Conservation (phyloP, 2,329 filamentous ascomycete species). For the Colletotrichum sp. region DNA sequence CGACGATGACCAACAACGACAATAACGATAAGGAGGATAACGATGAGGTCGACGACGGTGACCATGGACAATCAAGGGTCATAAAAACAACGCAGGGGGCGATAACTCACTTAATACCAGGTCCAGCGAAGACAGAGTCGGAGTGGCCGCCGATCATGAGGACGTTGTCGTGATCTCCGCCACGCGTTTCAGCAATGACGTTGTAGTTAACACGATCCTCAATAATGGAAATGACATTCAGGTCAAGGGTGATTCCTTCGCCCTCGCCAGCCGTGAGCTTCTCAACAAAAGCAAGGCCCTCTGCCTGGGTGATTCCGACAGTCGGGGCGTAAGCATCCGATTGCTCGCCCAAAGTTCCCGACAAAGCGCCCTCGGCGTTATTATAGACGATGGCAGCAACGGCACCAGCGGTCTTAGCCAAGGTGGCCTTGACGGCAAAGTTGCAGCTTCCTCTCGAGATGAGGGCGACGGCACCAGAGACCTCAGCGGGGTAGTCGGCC, state of each 20-base stretch:
- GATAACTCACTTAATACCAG: constrained; percentile 59
- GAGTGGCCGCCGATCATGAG: constrained; percentile 53
- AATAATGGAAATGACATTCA: constrained; percentile 52
- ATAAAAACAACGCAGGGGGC: too few species aligned
- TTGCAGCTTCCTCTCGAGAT: constrained; percentile 64
- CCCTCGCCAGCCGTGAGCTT: constrained; percentile 34
- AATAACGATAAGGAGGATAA: too few species aligned
- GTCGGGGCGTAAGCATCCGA: constrained; percentile 53
- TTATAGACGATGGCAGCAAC: constrained; percentile 66
- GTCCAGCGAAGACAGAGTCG: constrained; percentile 53
- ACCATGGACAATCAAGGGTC: too few species aligned
- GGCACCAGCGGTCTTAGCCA: constrained; percentile 63
- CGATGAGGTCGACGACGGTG: too few species aligned
- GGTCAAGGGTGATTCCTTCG: constrained; percentile 33
- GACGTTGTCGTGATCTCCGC: constrained; percentile 53
- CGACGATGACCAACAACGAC: too few species aligned
- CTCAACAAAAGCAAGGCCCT: constrained; percentile 40
- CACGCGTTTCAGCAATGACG: constrained; percentile 54
- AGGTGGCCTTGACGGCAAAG: constrained; percentile 62
- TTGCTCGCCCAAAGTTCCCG: constrained; percentile 61
- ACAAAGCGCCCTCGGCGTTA: constrained; percentile 55
- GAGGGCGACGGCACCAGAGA: constrained; percentile 63
- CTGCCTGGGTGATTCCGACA: constrained; percentile 55
- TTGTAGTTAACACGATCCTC: constrained; percentile 55
- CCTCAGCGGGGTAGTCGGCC: constrained; percentile 56